Evolutionary conservation across 1,284 basidiomycete genomes (phyloP).

Genomic region (Taiwanofungus camphoratus): DNA sequence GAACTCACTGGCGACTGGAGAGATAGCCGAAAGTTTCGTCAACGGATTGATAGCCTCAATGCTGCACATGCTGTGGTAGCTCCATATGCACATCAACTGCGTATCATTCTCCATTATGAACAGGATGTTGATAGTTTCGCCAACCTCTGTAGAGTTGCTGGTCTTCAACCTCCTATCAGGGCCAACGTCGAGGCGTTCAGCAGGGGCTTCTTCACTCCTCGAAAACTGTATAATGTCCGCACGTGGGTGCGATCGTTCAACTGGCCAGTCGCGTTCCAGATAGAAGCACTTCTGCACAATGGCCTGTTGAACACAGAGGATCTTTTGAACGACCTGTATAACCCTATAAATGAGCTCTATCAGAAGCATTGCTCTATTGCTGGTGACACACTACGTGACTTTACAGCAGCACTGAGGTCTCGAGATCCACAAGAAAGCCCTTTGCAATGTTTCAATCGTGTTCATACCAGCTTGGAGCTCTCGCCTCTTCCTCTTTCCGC

Average conservation of each 20-base stretch:
- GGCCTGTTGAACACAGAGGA: slow-evolving; percentile 52
- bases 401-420: slow-evolving; percentile 38
- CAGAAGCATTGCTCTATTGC: slow-evolving; percentile 27
- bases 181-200: slow-evolving; percentile 40
- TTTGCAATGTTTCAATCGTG: slow-evolving; percentile 41
- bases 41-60: slow-evolving; percentile 50
- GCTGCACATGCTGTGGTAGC: slow-evolving; percentile 48
- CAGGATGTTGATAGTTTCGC: slow-evolving; percentile 43
- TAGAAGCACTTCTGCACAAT: slow-evolving; percentile 60
- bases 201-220: slow-evolving; percentile 44
- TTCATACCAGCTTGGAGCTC: slow-evolving; percentile 14
- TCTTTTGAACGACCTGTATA: slow-evolving; percentile 37
- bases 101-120: slow-evolving; percentile 44
- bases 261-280: slow-evolving; percentile 65
- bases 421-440: slow-evolving; percentile 40
- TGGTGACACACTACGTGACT: slow-evolving; percentile 46
- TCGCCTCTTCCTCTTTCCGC: slow-evolving; percentile 12
- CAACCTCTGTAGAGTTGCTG: slow-evolving; percentile 47
- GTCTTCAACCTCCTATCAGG: slow-evolving; percentile 33
- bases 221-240: slow-evolving; percentile 39
- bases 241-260: slow-evolving; percentile 36
- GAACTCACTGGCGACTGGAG: slow-evolving; percentile 34
- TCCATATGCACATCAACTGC: slow-evolving; percentile 60
- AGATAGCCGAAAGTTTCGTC: slow-evolving; percentile 43
- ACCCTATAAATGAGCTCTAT: slow-evolving; percentile 37